Conservation (phyloP, 2,329 filamentous ascomycete species). For the Monosporascus sp. region DNA sequence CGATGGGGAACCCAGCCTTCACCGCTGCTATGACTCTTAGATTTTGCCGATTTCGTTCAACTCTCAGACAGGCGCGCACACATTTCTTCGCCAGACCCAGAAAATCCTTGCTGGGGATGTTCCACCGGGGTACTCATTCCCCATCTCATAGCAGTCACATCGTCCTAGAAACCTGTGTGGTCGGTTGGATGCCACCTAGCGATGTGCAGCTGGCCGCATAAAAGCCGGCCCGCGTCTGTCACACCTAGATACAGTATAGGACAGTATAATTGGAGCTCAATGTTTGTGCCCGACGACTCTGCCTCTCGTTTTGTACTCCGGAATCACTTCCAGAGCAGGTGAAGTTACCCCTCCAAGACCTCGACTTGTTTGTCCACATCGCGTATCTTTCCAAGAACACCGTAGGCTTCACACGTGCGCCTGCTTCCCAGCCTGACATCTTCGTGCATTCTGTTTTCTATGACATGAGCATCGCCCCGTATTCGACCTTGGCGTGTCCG, state of each 20-base stretch:
- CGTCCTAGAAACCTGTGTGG: constrained; percentile 21
- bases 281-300: background rate
- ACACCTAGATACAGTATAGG: background rate
- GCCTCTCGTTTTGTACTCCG: constrained; percentile 12
- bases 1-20: constrained; percentile 10
- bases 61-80: constrained; percentile 17
- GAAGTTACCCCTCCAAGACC: background rate
- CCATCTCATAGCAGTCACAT: constrained; percentile 18
- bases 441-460: background rate
- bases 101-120: background rate
- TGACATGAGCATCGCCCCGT: background rate
- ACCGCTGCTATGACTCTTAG: constrained; percentile 20
- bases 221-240: constrained; percentile 22
- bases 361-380: constrained; percentile 9
- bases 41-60: constrained; percentile 10
- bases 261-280: background rate
- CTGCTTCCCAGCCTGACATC: no score
- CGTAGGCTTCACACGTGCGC: background rate
- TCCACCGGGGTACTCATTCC: background rate
- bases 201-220: constrained; percentile 23
- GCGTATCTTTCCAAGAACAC: constrained; percentile 4
- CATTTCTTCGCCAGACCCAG: constrained; percentile 12
- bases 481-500: background rate
- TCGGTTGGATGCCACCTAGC: constrained; percentile 8
- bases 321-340: constrained; percentile 14